phyloP scores from a whole-genome alignment of 1,284 basidiomycete genomes.

The Irpex rosettiformis region DNA sequence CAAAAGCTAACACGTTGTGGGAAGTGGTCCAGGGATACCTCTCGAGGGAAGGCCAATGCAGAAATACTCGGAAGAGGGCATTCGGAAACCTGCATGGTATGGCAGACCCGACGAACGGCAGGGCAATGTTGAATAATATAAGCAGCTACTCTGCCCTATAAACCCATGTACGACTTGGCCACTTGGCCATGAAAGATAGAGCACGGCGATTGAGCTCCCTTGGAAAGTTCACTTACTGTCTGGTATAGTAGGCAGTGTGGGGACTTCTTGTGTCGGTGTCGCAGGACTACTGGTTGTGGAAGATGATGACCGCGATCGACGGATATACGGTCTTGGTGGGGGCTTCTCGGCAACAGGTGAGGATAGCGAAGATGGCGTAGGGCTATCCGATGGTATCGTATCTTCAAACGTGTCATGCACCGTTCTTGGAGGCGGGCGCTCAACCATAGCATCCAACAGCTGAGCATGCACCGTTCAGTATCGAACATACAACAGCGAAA shows the following conservation, averaged over 20 bases:
- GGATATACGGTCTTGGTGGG: constrained; percentile 52
- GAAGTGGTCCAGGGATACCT: too few species aligned
- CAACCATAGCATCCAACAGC: constrained; percentile 61
- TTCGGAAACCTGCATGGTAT: neutral
- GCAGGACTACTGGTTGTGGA: constrained; percentile 31
- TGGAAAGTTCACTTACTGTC: neutral
- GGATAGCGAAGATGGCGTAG: constrained; percentile 19
- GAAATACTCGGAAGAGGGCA: neutral
- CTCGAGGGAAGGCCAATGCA: too few species aligned
- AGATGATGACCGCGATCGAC: constrained; percentile 48
- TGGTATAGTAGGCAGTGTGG: neutral
- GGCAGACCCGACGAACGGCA: neutral
- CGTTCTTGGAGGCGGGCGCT: constrained; percentile 56
- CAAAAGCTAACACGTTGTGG: too few species aligned
- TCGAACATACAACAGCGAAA: neutral
- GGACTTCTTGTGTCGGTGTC: constrained; percentile 1
- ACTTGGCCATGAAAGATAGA: too few species aligned
- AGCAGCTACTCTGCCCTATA: neutral
- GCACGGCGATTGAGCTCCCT: neutral
- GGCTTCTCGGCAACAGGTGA: constrained; percentile 34
- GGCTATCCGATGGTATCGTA: constrained; percentile 25
- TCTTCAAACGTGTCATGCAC: constrained; percentile 52
- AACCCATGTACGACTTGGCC: neutral
- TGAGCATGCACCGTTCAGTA: constrained; percentile 18
- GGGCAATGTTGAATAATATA: neutral